Evolutionary conservation across 2,329 filamentous ascomycete species (phyloP), one percentile per base, ranked within the genome.

Genomic region (Ophiostoma triangulosporum): DNA sequence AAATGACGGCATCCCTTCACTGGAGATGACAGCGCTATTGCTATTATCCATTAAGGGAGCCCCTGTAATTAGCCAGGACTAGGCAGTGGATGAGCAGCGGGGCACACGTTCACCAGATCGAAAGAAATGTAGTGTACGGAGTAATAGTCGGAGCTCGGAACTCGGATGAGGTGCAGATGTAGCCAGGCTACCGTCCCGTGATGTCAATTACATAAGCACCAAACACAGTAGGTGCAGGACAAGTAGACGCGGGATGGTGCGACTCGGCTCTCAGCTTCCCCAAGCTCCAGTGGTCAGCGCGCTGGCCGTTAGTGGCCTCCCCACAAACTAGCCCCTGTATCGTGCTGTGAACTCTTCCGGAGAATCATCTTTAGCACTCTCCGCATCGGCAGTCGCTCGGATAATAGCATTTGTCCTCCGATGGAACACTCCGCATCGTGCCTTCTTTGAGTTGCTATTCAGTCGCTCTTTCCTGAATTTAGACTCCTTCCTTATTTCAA

Each of bases 301-400:
- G 38, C 38, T 24, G 20, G n/a, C 14, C 14, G 11, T 43, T 14
- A 20, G 17, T 43, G 38, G 9, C 4, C 20, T 15, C 38, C 20
- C 11, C 11, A 12, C 17, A 24, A 43, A 43, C 38, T 43, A 43
- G 20, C 9, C 38, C 38, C 38, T 43, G 35, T 38, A n/a, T 26
- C 3, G 4, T 22, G 24, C 40, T 45, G 40, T 46, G 15, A 32
- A 17, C 12, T 17, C 48, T 56, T 48, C 54, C 54, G 54, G 51
- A 48, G 33, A 51, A 53, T 50, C 50, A 22, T 35, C 50, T 52
- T 33, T 17, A 40, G 31, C 14, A 27, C 53, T 33, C 32, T 51
- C 51, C 35, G 27, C 22, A 26, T 51, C 54, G 54, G 54, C 54
- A 56, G 36, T 56, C 51, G 51, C 24, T 53, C 51, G 54, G 54